Evolutionary conservation across 1,284 basidiomycete genomes (phyloP), one percentile per base, ranked within the genome.

Genomic region (Heterobasidion parviporum): DNA sequence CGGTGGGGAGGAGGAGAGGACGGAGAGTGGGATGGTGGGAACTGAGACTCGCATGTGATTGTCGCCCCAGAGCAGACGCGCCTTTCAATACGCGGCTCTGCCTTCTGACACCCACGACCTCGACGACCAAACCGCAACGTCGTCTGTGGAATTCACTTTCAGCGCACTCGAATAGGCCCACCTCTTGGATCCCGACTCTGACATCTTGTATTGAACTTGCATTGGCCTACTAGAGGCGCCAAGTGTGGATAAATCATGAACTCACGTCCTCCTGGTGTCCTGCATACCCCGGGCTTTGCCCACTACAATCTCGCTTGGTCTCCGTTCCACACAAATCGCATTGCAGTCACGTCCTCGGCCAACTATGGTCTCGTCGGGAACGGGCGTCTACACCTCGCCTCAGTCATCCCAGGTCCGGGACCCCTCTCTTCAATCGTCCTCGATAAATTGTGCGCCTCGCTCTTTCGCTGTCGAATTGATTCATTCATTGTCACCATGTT

Each of bases 331-430:
- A 87, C 83, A 12, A 76, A 80, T 15, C 80, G 85, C 26, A 71
- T 98, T 33, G 96, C 95, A 1, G 76, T 97, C 16, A 94, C 94
- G 6, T 92, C 92, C 1, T 81, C 94, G 0, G 92, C 95, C 38
- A 98, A 98, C 72, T 98, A 93, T 70, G 95, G 96, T 2, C 78
- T 98, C 5, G 89, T 98, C 32, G 96, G 96, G 15, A 98, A 98
- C 70, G 96, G 96, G 1, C 78, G 93, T 34, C 69, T 96, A 48
- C 87, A 93, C 67, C 70, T 94, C 32, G 76, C 83, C 50, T 81
- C 81, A 8, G 67, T 83, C 20, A 72, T 70, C 20, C 75, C 76
- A 18, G 76, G 72, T 6, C 77, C 78, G 0, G 76, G 73, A 4
- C 74, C 81, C 10, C 54, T 68, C 18, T 71, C 75, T 32, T 67